Evolutionary conservation across 257 asterid genomes (phyloP).

Genomic region (Avicennia marina): DNA sequence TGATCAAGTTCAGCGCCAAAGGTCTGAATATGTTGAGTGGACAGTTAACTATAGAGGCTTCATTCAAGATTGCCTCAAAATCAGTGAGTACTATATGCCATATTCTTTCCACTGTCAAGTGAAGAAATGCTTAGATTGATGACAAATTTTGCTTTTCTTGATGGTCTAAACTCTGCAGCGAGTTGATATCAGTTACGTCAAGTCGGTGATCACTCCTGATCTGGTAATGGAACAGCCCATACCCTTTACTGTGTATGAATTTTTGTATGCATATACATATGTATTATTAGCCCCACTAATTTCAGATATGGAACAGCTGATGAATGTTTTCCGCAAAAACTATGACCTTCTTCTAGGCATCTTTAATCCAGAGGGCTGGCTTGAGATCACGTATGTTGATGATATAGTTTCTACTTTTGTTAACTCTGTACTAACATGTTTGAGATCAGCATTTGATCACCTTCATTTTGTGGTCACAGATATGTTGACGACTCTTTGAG

Average conservation of each 20-base stretch:
- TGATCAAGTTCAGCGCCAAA: conserved; percentile 74
- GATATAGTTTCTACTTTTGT: not conserved
- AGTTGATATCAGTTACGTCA: conserved; percentile 64
- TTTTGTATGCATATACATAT: too few relatives aligned
- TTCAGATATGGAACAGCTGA: too few relatives aligned
- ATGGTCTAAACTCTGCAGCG: conserved; percentile 37
- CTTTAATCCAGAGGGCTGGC: conserved; percentile 95
- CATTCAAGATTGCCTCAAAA: conserved; percentile 65
- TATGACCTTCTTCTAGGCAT: conserved; percentile 66
- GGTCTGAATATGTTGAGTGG: conserved; percentile 76
- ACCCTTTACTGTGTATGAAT: too few relatives aligned
- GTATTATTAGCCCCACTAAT: too few relatives aligned
- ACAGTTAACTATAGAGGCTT: conserved; percentile 64
- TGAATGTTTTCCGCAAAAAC: conserved; percentile 82
- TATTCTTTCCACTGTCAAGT: not conserved
- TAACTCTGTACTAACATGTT: not conserved
- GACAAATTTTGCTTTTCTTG: not conserved
- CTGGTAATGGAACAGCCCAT: too few relatives aligned
- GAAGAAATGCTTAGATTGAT: not conserved
- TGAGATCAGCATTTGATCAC: not conserved
- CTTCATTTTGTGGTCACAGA: conserved; percentile 28
- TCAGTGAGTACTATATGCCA: conserved; percentile 42
- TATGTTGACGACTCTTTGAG: conserved; percentile 76
- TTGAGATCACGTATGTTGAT: conserved; percentile 67
- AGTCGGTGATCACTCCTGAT: conserved; percentile 66